Conservation (phyloP, 345 rosid species). For the Raphanus sativus region DNA sequence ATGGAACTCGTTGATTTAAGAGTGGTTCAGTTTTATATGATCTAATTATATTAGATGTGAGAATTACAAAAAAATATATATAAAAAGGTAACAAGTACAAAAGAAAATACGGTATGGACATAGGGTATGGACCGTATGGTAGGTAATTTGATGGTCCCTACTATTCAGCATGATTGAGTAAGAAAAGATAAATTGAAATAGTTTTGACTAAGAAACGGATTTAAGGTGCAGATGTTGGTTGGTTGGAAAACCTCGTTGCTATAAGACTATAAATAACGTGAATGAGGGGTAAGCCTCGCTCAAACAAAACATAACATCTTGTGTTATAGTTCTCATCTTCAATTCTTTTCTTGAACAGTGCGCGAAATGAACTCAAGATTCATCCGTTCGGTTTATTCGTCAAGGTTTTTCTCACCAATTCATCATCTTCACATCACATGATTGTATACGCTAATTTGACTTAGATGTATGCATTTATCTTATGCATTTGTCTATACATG, state of each 20-base stretch:
- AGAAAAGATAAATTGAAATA: background rate
- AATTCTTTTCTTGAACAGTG: background rate
- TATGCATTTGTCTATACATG: background rate
- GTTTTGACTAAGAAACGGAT: background rate
- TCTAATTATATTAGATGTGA: background rate
- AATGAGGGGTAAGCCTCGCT: background rate
- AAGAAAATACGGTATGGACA: background rate
- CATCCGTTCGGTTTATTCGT: background rate
- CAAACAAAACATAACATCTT: background rate
- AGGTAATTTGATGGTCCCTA: background rate
- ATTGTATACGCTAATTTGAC: background rate
- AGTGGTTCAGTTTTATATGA: too few relatives aligned
- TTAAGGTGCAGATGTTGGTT: too few relatives aligned
- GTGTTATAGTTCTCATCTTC: background rate
- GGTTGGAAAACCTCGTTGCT: too few relatives aligned
- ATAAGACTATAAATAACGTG: background rate
- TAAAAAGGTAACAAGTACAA: background rate
- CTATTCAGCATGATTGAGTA: background rate
- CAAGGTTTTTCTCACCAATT: constrained; percentile 18
- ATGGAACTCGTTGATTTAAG: too few relatives aligned
- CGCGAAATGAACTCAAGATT: constrained; percentile 23
- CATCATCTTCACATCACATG: background rate
- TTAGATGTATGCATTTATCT: background rate
- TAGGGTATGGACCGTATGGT: background rate
- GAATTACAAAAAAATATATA: background rate